phyloP scores from a whole-genome alignment of 345 rosid species.

The Hibiscus syriacus region DNA sequence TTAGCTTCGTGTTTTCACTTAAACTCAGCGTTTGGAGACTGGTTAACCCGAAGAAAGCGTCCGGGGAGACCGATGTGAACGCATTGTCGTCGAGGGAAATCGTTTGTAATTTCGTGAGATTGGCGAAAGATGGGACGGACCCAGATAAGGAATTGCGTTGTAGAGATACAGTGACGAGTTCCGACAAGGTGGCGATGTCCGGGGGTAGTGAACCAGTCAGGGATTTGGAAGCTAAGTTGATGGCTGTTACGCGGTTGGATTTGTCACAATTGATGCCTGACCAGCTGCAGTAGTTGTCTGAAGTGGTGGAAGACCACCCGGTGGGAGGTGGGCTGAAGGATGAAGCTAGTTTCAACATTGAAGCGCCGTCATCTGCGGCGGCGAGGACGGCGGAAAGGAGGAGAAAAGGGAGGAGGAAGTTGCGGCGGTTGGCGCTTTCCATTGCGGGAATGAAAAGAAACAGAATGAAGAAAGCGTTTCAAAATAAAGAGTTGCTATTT shows the following conservation, averaged over 20 bases:
- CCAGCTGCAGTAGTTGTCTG: background rate
- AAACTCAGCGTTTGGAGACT: slow-evolving; percentile 41
- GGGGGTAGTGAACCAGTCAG: slow-evolving; percentile 44
- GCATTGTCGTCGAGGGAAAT: slow-evolving; percentile 39
- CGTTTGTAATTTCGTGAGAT: slow-evolving; percentile 35
- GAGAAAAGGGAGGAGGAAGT: background rate
- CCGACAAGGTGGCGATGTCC: slow-evolving; percentile 43
- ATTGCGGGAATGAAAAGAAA: background rate
- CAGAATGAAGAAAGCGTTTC: background rate
- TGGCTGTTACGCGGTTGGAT: slow-evolving; percentile 32
- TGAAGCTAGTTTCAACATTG: background rate
- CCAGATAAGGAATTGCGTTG: slow-evolving; percentile 53
- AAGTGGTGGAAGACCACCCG: background rate
- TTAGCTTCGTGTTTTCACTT: slow-evolving; percentile 23
- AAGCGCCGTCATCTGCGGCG: background rate
- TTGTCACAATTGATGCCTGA: slow-evolving; percentile 26
- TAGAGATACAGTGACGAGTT: slow-evolving; percentile 35
- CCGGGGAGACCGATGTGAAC: slow-evolving; percentile 44
- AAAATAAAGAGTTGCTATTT: background rate
- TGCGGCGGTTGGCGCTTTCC: background rate
- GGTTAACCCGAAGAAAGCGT: slow-evolving; percentile 54
- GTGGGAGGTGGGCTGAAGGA: background rate
- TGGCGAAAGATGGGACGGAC: slow-evolving; percentile 51
- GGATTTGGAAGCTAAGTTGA: slow-evolving; percentile 26
- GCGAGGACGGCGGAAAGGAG: background rate